Evolutionary conservation across 106 monocot species (phyloP).

Genomic region (Dendrobium chrysotoxum): DNA sequence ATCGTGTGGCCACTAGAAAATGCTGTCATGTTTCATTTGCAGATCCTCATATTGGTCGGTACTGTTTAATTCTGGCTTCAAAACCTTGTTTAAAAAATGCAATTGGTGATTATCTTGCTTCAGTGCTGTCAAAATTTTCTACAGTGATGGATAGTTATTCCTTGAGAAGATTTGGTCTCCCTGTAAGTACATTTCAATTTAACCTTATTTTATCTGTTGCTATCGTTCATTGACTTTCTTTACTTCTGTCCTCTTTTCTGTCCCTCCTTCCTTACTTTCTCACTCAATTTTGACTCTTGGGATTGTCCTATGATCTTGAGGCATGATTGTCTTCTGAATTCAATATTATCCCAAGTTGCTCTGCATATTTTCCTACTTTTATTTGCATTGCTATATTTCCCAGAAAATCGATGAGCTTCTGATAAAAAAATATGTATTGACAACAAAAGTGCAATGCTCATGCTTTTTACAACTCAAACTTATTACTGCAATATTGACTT

Average conservation of each 20-base stretch:
- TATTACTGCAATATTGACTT: background rate
- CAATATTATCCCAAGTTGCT: background rate
- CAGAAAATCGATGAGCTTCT: background rate
- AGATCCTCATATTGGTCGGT: slow-evolving; percentile 72
- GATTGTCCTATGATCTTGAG: background rate
- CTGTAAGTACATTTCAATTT: slow-evolving; percentile 52
- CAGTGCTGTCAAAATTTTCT: slow-evolving; percentile 53
- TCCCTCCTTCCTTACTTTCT: background rate
- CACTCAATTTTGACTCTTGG: background rate
- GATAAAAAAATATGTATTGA: background rate
- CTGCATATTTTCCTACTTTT: background rate
- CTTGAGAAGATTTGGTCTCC: slow-evolving; percentile 70
- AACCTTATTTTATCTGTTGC: background rate
- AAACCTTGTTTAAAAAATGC: slow-evolving; percentile 64
- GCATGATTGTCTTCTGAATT: background rate
- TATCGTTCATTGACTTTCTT: background rate
- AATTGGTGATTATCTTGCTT: slow-evolving; percentile 49
- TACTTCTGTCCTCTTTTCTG: background rate
- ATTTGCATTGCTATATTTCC: background rate
- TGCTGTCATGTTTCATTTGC: slow-evolving; percentile 22
- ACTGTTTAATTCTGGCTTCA: slow-evolving; percentile 55
- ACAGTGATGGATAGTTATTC: slow-evolving; percentile 42
- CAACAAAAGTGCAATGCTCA: background rate
- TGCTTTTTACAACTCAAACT: background rate
- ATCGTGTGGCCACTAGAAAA: slow-evolving; percentile 6